Base-by-base conservation (phyloP, 1,139 yeast genomes). In the Wickerhamiella pararugosa region DNA sequence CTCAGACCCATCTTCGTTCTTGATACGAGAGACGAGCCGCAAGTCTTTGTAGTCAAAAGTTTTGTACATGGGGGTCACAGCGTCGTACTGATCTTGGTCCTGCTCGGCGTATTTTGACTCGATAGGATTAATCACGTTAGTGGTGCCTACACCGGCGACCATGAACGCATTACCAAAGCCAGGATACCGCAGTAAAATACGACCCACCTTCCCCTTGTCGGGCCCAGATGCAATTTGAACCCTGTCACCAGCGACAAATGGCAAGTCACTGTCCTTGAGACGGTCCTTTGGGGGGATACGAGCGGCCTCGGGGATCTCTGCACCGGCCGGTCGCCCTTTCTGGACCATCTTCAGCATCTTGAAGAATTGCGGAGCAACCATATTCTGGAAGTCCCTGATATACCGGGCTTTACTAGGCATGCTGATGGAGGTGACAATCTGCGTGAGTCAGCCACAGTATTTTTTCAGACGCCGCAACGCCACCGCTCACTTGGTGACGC, bases 11-110 rank as follows among this genome's bases (percentile, higher is more conserved):
- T 64, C 70, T 42, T 76, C 81, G 47, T 72, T 71, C 46, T 68
- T 74, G 41, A 83, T 70, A 51, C 81, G 82, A 21, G 92, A 90
- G 2, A 90, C 93, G 39, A 87, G 70, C 56, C 78, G 75, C 36
- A 87, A 66, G 47, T 76, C 75, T 35, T 70, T 69, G 44, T 79
- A 79, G 47, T 70, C 70, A 42, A 82, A 76, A 34, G 81, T 69
- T 36, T 59, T 59, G 35, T 80, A 80, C 47, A 67, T 65, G 28
- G 70, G 68, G 10, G 71, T 62, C 38, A 84, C 74, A 51, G 84
- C 92, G 43, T 79, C 72, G 28, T 69, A 67, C 57, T 80, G 93
- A 41, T 79, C 78, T 44, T 75, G 78, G 37, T 73, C 70, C 11
- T 40, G 44, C 15, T 41, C 51, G 37, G 43, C 45, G 10, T 36